Conservation (phyloP, 2,329 filamentous ascomycete genomes). For the Alternaria alternata region DNA sequence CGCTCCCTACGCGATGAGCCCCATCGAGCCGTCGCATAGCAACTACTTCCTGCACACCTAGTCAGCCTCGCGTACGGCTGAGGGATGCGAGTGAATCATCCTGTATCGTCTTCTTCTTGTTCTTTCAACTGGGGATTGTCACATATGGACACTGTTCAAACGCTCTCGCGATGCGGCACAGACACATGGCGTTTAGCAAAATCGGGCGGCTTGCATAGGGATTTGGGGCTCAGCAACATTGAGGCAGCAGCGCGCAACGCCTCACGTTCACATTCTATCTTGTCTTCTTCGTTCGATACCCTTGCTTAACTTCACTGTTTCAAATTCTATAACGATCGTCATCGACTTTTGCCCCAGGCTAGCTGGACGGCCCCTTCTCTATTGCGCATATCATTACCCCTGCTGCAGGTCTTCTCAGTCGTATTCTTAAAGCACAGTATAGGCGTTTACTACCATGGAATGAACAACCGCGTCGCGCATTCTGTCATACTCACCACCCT, state of each 20-base stretch:
- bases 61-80: not conserved
- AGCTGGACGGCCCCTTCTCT: not conserved
- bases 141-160: not conserved
- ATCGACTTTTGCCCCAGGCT: not conserved
- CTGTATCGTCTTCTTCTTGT: not conserved
- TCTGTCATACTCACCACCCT: not conserved
- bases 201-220: conserved; percentile 10
- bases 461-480: not conserved
- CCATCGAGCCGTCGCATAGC: conserved; percentile 38
- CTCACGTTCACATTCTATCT: conserved; percentile 2
- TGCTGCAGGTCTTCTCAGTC: not conserved
- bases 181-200: conserved; percentile 9
- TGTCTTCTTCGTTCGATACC: conserved; percentile 15
- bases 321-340: conserved; percentile 1
- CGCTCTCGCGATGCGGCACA: conserved; percentile 7
- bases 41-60: conserved; percentile 43
- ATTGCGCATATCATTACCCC: conserved; percentile 1
- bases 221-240: conserved; percentile 8
- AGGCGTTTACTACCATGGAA: conserved; percentile 1
- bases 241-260: conserved; percentile 1
- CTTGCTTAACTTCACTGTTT: conserved; percentile 14
- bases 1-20: conserved; percentile 48
- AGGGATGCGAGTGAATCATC: not conserved
- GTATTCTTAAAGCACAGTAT: not conserved
- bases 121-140: conserved; percentile 4